These are phyloP conservation scores for Apiospora hydei DNA, from an alignment of 2,329 filamentous ascomycete species.

Conservation along the genomic window DNA sequence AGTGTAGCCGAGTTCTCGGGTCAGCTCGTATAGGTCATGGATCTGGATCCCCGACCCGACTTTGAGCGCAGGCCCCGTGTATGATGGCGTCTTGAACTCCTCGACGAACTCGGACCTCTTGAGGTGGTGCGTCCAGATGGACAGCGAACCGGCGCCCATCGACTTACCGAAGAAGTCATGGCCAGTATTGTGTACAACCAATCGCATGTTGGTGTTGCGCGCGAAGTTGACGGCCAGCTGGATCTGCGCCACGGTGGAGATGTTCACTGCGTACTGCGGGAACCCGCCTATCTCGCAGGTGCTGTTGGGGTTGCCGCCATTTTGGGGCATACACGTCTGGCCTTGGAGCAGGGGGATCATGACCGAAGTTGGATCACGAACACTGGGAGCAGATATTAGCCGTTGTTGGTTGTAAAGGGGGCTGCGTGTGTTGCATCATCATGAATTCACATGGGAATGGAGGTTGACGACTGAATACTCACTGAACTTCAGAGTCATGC, in stretches of 20 bases:
- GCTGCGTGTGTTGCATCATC: background rate
- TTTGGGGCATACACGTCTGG: conserved; percentile 32
- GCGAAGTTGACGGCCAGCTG: conserved; percentile 36
- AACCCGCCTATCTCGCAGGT: conserved; percentile 36
- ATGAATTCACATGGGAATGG: background rate
- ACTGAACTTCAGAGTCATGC: conserved; percentile 13
- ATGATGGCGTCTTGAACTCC: conserved; percentile 34
- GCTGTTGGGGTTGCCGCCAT: conserved; percentile 27
- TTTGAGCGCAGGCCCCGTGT: conserved; percentile 56
- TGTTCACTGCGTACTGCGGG: conserved; percentile 51
- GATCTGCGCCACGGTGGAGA: conserved; percentile 37
- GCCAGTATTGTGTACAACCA: conserved; percentile 58
- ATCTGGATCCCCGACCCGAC: conserved; percentile 61
- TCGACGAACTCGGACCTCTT: conserved; percentile 38
- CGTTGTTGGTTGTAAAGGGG: background rate
- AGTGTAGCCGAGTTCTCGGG: conserved; percentile 50
- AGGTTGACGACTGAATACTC: background rate
- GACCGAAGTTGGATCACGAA: conserved; percentile 2
- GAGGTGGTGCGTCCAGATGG: conserved; percentile 45
- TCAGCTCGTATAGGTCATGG: conserved; percentile 58
- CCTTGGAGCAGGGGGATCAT: conserved; percentile 39
- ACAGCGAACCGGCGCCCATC: conserved; percentile 44
- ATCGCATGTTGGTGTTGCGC: conserved; percentile 51
- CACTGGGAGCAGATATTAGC: background rate
- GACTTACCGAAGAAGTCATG: conserved; percentile 55